Evolutionary conservation across 2,329 filamentous ascomycete species (phyloP).

Genomic region (Beauveria sp.): DNA sequence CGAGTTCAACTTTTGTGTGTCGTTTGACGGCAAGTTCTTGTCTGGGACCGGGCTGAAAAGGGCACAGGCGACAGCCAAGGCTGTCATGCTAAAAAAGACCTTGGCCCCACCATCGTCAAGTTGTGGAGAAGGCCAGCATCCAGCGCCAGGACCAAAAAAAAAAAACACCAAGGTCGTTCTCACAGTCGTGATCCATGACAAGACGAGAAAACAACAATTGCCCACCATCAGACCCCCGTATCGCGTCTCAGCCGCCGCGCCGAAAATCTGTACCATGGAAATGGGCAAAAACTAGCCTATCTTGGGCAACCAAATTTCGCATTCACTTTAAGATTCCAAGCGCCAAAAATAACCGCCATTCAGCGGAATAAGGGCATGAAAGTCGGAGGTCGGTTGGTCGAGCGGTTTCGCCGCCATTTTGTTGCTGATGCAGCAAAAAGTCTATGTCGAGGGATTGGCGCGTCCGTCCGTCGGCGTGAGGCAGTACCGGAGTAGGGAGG

Average conservation of each 20-base stretch:
- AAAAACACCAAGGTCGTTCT: neutral
- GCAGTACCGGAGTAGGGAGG: neutral
- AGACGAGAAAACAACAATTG: neutral
- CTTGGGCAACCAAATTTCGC: constrained; percentile 6
- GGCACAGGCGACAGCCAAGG: too few relatives aligned
- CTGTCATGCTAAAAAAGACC: neutral
- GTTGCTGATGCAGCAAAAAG: neutral
- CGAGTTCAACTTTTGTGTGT: too few relatives aligned
- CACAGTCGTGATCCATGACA: neutral
- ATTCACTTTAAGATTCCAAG: constrained; percentile 14
- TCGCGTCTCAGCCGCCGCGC: neutral
- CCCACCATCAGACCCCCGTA: neutral
- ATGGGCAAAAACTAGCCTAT: constrained; percentile 12
- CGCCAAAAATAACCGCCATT: constrained; percentile 9
- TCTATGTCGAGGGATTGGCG: neutral
- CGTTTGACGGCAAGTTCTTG: neutral
- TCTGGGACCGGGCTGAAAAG: neutral
- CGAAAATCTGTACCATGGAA: constrained; percentile 9
- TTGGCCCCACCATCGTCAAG: constrained; percentile 8
- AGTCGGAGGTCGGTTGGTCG: neutral
- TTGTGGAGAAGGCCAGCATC: constrained; percentile 3
- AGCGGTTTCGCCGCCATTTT: neutral
- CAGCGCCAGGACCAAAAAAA: neutral
- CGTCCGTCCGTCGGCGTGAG: neutral
- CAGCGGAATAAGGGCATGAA: constrained; percentile 5